Evolutionary conservation across 2,329 filamentous ascomycete genomes (phyloP), one percentile per base, ranked within the genome.

Genomic region (Phyllosticta citrichinensis): DNA sequence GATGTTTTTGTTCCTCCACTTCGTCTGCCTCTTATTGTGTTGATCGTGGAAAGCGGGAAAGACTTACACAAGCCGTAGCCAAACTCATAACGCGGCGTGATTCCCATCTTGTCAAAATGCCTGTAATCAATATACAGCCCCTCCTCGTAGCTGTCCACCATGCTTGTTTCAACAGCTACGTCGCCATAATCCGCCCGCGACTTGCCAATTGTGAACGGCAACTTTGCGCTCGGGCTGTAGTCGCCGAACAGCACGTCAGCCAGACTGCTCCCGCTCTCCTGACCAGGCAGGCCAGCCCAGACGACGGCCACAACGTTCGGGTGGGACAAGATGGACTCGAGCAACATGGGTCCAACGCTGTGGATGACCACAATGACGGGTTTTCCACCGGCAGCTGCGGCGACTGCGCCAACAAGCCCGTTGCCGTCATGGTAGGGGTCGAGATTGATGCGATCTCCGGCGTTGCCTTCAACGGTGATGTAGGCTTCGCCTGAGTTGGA

Each of bases 181-280:
- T 69, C 67, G 2, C 67, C 68, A 54, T 74, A 74, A 62, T 74
- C 73, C 1, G 35, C 63, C 3, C 66, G 62, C 19, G 66, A 61
- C 64, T 73, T 74, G 3, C 71, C 71, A 56, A 74, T 74, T 11
- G 72, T 74, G 56, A 73, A 87, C 67, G 85, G 83, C 0, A 88
- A 74, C 61, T 83, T 82, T 1, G 84, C 85, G 0, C 70, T 75
- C 1, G 77, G 77, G 5, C 86, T 87, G 58, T 82, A 80, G 60
- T 83, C 76, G 25, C 86, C 86, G 67, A 83, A 86, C 19, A 61
- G 54, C 11, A 80, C 70, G 35, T 80, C 78, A 3, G 71, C 74
- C 12, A 80, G 69, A 1, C 74, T 72, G 50, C 78, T 78, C 30
- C 78, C 78, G 27, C 73, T 75, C 64, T 80, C 76, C 55, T 79